These are phyloP conservation scores for Celoporthe dispersa DNA, from an alignment of 2,329 filamentous ascomycete genomes.

Conservation along the genomic window DNA sequence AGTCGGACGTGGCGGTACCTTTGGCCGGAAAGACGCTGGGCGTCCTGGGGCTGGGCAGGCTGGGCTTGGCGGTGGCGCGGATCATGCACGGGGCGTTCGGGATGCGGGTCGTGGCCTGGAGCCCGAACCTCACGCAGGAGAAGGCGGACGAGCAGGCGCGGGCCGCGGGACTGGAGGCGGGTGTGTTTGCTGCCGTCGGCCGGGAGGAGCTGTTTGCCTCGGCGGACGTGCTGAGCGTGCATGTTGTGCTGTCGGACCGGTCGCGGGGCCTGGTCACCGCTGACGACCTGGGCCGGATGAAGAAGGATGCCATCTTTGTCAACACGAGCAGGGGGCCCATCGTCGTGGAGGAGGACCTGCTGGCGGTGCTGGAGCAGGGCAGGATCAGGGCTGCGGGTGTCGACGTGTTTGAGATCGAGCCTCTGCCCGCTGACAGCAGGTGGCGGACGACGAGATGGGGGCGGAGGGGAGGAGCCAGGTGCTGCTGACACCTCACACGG, in stretches of 20 bases:
- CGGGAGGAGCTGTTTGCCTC: conserved; percentile 66
- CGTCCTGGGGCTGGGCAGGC: conserved; percentile 71
- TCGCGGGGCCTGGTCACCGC: conserved; percentile 62
- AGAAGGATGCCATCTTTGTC: conserved; percentile 63
- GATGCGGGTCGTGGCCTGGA: conserved; percentile 81
- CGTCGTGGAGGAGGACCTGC: conserved; percentile 67
- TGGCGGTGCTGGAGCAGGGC: conserved; percentile 61
- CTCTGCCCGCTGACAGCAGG: conserved; percentile 65
- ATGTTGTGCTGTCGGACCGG: conserved; percentile 68
- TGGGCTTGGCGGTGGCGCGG: conserved; percentile 70
- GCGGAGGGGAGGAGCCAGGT: conserved; percentile 61
- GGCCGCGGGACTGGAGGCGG: conserved; percentile 65
- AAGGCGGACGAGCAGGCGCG: conserved; percentile 70
- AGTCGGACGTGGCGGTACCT: conserved; percentile 66
- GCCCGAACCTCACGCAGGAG: conserved; percentile 75
- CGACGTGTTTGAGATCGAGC: conserved; percentile 77
- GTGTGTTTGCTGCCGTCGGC: conserved; percentile 68
- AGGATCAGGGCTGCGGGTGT: conserved; percentile 69
- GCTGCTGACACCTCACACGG: conserved; percentile 73
- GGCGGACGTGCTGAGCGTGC: conserved; percentile 70
- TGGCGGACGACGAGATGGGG: conserved; percentile 71
- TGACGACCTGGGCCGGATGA: conserved; percentile 65
- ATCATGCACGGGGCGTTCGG: conserved; percentile 74
- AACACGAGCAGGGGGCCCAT: conserved; percentile 75
- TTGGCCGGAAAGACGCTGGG: conserved; percentile 74